Evolutionary conservation across 1,139 yeast species (phyloP).

Genomic region (Geotrichum armillariae): DNA sequence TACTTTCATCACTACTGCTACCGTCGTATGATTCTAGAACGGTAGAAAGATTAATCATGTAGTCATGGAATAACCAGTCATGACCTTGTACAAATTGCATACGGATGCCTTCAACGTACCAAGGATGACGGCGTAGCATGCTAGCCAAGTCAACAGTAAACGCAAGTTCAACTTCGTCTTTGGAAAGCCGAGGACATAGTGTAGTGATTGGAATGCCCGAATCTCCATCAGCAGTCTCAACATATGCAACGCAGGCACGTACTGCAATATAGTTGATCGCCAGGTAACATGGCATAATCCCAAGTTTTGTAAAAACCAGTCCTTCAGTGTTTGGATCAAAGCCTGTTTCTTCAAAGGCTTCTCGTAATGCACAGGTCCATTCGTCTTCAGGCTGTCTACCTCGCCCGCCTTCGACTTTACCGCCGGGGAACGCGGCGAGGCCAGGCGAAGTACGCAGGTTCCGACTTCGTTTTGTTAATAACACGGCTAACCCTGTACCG

Average conservation of each 20-base stretch:
- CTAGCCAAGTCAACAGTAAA: conserved; percentile 28
- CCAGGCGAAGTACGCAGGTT: conserved; percentile 72
- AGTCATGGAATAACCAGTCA: conserved; percentile 21
- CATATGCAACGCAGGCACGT: conserved; percentile 71
- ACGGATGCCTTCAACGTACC: conserved; percentile 11
- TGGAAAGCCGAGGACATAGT: conserved; percentile 27
- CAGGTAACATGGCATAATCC: conserved; percentile 66
- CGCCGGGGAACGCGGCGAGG: conserved; percentile 87
- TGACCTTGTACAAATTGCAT: conserved; percentile 7
- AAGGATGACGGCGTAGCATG: conserved; percentile 21
- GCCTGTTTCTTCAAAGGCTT: conserved; percentile 83
- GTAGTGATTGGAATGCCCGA: conserved; percentile 3
- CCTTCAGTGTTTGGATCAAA: conserved; percentile 41
- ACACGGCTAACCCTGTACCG: conserved; percentile 60
- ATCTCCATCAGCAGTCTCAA: conserved; percentile 36
- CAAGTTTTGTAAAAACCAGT: conserved; percentile 48
- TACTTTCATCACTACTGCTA: not conserved
- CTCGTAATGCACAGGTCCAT: conserved; percentile 75
- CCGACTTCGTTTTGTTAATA: conserved; percentile 71
- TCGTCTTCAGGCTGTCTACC: conserved; percentile 53
- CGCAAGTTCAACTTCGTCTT: conserved; percentile 32
- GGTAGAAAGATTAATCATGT: not conserved
- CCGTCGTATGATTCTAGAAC: not conserved
- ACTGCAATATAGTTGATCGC: conserved; percentile 77
- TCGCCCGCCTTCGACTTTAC: conserved; percentile 50